Conservation (phyloP, 176 grass and related monocot genomes). For the Oryza rufipogon region DNA sequence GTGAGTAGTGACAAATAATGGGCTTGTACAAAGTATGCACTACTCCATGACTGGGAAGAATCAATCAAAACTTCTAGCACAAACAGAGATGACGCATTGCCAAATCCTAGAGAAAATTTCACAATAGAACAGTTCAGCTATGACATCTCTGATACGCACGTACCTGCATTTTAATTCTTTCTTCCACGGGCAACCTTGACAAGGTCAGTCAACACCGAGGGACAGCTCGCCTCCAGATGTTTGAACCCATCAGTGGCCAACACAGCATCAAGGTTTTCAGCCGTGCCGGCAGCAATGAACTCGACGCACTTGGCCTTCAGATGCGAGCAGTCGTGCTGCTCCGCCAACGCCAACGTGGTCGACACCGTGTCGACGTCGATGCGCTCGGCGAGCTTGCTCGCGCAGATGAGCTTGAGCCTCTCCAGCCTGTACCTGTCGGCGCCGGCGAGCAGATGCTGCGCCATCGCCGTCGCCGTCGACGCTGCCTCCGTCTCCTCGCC, state of each 20-base stretch:
- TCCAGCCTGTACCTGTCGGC: conserved; percentile 55
- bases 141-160: not conserved
- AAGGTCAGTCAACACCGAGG: not conserved
- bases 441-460: conserved; percentile 39
- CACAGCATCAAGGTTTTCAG: conserved; percentile 7
- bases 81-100: too few species aligned
- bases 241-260: not conserved
- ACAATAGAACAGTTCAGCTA: too few species aligned
- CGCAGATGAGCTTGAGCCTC: conserved; percentile 51
- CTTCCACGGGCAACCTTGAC: not conserved
- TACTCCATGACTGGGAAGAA: too few species aligned
- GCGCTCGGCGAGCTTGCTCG: conserved; percentile 28
- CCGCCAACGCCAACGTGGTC: conserved; percentile 48
- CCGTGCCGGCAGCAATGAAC: conserved; percentile 26
- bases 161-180: not conserved
- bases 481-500: not conserved
- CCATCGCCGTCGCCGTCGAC: not conserved
- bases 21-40: too few species aligned
- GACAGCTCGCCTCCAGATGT: not conserved
- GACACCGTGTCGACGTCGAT: conserved; percentile 40
- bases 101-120: too few species aligned
- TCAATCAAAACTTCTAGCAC: too few species aligned
- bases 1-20: too few species aligned
- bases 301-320: conserved; percentile 50
- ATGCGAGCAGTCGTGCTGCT: conserved; percentile 41